Evolutionary conservation across 305 asterid species (phyloP).

Genomic region (Solanum hybrid): DNA sequence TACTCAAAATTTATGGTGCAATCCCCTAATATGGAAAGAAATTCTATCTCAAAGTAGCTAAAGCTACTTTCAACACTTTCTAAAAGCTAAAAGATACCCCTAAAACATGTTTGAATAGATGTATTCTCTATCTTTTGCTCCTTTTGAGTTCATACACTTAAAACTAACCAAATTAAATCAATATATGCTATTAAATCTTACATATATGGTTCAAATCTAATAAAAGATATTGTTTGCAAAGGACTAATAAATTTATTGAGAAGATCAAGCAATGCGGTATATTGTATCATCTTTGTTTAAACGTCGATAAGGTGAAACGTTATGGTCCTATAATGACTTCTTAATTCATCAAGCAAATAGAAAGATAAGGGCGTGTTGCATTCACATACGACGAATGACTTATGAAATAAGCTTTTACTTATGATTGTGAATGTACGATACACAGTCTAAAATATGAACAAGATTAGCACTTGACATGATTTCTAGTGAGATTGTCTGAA

Average conservation of each 20-base stretch:
- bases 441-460: background rate
- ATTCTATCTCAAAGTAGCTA: background rate
- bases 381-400: background rate
- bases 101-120: background rate
- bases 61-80: background rate
- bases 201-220: background rate
- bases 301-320: background rate
- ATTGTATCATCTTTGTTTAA: background rate
- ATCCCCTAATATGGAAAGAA: background rate
- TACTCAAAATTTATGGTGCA: background rate
- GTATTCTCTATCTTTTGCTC: background rate
- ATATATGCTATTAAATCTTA: background rate
- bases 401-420: background rate
- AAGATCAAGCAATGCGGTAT: background rate
- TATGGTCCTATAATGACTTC: background rate
- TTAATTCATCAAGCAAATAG: background rate
- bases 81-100: background rate
- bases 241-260: background rate
- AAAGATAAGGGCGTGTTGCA: background rate
- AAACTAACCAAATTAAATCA: background rate
- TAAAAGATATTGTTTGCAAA: background rate
- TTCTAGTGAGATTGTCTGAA: background rate
- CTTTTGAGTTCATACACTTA: background rate
- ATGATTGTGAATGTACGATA: background rate
- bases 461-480: background rate